Conservation (phyloP, 768 basidiomycete species). For the Lentinula edodes region DNA sequence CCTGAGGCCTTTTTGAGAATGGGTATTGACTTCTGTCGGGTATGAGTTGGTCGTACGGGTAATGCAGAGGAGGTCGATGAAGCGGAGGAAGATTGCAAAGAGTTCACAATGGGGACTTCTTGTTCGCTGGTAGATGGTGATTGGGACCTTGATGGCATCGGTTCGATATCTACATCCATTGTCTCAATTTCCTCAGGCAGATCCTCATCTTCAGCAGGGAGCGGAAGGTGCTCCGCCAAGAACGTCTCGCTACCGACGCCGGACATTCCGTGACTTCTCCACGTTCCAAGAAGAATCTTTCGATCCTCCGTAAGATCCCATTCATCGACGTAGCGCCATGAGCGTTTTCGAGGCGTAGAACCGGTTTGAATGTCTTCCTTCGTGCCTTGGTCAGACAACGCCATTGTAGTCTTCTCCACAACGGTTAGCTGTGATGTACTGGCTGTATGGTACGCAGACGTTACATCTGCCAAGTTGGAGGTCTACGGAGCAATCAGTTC, state of each 20-base stretch:
- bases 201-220: slow-evolving; percentile 23
- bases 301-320: slow-evolving; percentile 70
- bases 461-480: slow-evolving; percentile 30
- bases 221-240: slow-evolving; percentile 29
- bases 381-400: slow-evolving; percentile 51
- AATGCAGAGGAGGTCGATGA: slow-evolving; percentile 5
- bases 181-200: slow-evolving; percentile 21
- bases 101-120: slow-evolving; percentile 1
- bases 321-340: slow-evolving; percentile 61
- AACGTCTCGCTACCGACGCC: slow-evolving; percentile 28
- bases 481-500: slow-evolving; percentile 26
- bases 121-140: slow-evolving; percentile 1
- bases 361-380: slow-evolving; percentile 66
- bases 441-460: slow-evolving; percentile 38
- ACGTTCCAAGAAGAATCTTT: slow-evolving; percentile 46
- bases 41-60: background rate
- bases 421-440: slow-evolving; percentile 38
- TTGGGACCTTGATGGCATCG: background rate
- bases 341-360: slow-evolving; percentile 69
- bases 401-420: slow-evolving; percentile 44
- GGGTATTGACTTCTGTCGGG: slow-evolving; percentile 12
- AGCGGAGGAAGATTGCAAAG: slow-evolving; percentile 7
- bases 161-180: slow-evolving; percentile 5
- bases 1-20: slow-evolving; percentile 10
- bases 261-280: slow-evolving; percentile 32